These are phyloP conservation scores for Xylaria digitata DNA, from an alignment of 2,329 filamentous ascomycete genomes.

Conservation along the genomic window DNA sequence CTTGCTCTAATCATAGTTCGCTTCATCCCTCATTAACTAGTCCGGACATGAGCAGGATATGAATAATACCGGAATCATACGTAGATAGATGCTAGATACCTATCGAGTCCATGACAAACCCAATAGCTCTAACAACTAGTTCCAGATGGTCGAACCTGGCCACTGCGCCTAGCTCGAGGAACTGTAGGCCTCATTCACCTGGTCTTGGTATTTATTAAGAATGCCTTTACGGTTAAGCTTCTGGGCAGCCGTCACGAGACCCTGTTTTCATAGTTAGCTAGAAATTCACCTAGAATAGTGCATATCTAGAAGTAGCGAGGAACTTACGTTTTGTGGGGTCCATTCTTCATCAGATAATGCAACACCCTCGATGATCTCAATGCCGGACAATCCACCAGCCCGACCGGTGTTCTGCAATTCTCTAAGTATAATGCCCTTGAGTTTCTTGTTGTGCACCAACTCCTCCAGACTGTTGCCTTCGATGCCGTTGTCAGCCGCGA, in stretches of 20 bases:
- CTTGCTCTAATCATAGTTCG: constrained; percentile 14
- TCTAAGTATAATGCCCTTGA: constrained; percentile 71
- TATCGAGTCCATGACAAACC: background rate
- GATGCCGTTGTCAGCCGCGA: constrained; percentile 62
- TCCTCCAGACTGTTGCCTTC: constrained; percentile 70
- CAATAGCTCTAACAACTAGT: background rate
- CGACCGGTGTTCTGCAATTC: constrained; percentile 72
- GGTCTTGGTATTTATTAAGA: constrained; percentile 68
- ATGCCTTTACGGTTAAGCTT: constrained; percentile 79
- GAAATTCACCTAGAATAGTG: background rate
- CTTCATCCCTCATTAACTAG: constrained; percentile 1
- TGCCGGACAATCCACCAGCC: constrained; percentile 70
- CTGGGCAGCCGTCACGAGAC: constrained; percentile 75
- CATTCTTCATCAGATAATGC: constrained; percentile 79
- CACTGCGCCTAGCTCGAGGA: constrained; percentile 45
- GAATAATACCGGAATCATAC: background rate
- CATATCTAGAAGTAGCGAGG: background rate
- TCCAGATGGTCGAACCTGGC: background rate
- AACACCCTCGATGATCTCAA: constrained; percentile 78
- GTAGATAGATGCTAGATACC: background rate
- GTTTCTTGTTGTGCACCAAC: constrained; percentile 74
- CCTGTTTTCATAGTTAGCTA: constrained; percentile 57
- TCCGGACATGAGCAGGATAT: constrained; percentile 1
- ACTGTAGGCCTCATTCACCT: constrained; percentile 71
- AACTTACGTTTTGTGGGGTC: constrained; percentile 78